Evolutionary conservation across 2,329 filamentous ascomycete species (phyloP).

Genomic region (Colletotrichum brevisporum): DNA sequence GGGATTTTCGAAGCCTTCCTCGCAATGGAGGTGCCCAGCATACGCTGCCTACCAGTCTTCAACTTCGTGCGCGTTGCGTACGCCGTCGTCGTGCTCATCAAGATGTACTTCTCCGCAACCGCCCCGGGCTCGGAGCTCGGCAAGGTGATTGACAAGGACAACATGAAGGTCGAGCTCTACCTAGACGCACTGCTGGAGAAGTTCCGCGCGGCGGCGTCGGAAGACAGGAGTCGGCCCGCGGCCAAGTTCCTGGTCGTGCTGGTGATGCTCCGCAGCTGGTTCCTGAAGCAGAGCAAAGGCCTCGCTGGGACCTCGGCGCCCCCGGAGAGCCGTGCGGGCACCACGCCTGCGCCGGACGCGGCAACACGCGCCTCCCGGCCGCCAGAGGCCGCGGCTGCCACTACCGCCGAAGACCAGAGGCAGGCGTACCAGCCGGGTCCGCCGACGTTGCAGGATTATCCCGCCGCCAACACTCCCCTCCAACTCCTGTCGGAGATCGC

Average conservation of each 20-base stretch:
- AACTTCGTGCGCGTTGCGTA: constrained; percentile 81
- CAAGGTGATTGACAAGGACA: constrained; percentile 77
- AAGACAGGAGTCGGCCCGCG: constrained; percentile 75
- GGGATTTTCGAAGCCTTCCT: constrained; percentile 76
- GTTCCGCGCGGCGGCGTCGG: constrained; percentile 74
- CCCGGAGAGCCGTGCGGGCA: neutral
- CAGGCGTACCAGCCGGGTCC: constrained; percentile 42
- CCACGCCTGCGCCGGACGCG: constrained; percentile 12
- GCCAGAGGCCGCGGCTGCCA: neutral
- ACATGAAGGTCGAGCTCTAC: constrained; percentile 76
- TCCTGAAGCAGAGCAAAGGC: constrained; percentile 64
- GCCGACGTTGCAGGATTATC: constrained; percentile 45
- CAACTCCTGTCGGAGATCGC: constrained; percentile 71
- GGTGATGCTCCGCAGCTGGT: constrained; percentile 79
- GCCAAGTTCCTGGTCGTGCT: constrained; percentile 80
- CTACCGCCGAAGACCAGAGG: constrained; percentile 39
- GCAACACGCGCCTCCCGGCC: constrained; percentile 1
- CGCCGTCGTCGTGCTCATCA: constrained; percentile 79
- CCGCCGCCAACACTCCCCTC: constrained; percentile 65
- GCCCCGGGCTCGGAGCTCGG: constrained; percentile 76
- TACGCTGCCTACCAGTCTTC: constrained; percentile 78
- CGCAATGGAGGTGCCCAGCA: constrained; percentile 68
- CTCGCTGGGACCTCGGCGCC: constrained; percentile 9
- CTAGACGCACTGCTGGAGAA: constrained; percentile 79
- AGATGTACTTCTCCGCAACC: constrained; percentile 78